A percentile compares a stretch with the other conserved stretches of the same genome.
These are phyloP conservation scores for Fusarium sp. DNA, from an alignment of 2,329 filamentous ascomycete species.

Conservation along the genomic window DNA sequence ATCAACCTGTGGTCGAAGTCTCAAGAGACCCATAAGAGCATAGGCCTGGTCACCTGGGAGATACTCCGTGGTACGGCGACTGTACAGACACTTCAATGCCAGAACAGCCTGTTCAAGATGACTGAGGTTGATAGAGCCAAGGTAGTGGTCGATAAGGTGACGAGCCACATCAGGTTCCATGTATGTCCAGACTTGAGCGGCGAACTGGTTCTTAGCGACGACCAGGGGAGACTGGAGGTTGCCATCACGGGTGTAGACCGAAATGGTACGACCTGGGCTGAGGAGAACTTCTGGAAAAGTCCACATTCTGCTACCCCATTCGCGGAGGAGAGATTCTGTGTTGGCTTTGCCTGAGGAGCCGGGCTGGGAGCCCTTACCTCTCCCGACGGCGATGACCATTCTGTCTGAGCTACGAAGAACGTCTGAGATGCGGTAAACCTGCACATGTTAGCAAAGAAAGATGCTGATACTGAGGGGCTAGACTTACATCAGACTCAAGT, in stretches of 20 bases:
- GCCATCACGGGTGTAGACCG: constrained; percentile 43
- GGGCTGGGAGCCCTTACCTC: constrained; percentile 24
- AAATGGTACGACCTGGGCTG: constrained; percentile 40
- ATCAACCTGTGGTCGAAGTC: constrained; percentile 50
- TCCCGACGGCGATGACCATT: constrained; percentile 44
- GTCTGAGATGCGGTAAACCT: constrained; percentile 46
- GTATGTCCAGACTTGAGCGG: constrained; percentile 47
- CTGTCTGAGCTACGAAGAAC: constrained; percentile 43
- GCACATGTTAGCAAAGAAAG: constrained; percentile 1
- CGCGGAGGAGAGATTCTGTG: constrained; percentile 41
- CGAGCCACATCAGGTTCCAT: constrained; percentile 46
- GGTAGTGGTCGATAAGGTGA: constrained; percentile 52
- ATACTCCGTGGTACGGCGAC: constrained; percentile 40
- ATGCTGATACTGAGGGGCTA: too few species aligned
- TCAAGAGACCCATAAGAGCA: constrained; percentile 53
- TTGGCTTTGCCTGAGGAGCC: constrained; percentile 26
- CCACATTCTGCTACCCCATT: constrained; percentile 48
- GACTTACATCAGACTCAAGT: constrained; percentile 42
- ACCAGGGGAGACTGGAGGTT: constrained; percentile 34
- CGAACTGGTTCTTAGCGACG: constrained; percentile 51
- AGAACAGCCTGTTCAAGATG: constrained; percentile 50
- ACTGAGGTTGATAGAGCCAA: constrained; percentile 49
- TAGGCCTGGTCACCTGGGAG: constrained; percentile 51
- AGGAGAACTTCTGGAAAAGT: constrained; percentile 47
- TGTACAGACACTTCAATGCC: constrained; percentile 49